These are phyloP conservation scores for Lentinula sp. DNA, from an alignment of 768 basidiomycete species.

Conservation along the genomic window DNA sequence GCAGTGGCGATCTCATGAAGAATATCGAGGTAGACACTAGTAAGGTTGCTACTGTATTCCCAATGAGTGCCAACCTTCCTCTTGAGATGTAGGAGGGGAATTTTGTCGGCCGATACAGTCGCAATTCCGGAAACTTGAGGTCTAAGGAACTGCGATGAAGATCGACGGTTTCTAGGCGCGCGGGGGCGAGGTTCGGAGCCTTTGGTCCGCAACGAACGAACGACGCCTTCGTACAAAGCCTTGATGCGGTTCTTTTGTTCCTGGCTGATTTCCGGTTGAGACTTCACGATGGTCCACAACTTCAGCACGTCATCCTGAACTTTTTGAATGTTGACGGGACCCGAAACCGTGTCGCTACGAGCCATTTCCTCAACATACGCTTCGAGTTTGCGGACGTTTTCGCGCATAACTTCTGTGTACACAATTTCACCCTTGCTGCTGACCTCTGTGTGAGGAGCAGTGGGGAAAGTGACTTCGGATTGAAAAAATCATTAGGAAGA, in stretches of 20 bases:
- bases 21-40: constrained; percentile 92
- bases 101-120: constrained; percentile 72
- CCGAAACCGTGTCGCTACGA: constrained; percentile 81
- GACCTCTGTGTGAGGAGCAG: constrained; percentile 93
- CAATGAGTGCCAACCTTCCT: constrained; percentile 91
- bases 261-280: constrained; percentile 94
- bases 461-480: constrained; percentile 87
- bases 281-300: constrained; percentile 95
- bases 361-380: constrained; percentile 99
- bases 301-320: constrained; percentile 96
- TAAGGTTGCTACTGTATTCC: constrained; percentile 98
- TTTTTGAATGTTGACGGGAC: constrained; percentile 89
- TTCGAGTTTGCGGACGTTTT: constrained; percentile 95
- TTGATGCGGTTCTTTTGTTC: constrained; percentile 96
- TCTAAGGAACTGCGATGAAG: constrained; percentile 95
- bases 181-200: constrained; percentile 55
- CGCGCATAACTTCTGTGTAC: constrained; percentile 91
- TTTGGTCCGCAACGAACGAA: constrained; percentile 77
- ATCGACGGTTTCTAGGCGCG: constrained; percentile 69
- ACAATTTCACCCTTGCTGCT: constrained; percentile 92
- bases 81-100: constrained; percentile 94
- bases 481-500: constrained; percentile 4
- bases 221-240: constrained; percentile 93
- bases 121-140: constrained; percentile 78
- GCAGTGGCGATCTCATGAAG: constrained; percentile 98